Evolutionary conservation across 164 flowering plant genomes (phyloP), one percentile per base, ranked within the genome.

Genomic region (Kalanchoe fedtschenkoi): DNA sequence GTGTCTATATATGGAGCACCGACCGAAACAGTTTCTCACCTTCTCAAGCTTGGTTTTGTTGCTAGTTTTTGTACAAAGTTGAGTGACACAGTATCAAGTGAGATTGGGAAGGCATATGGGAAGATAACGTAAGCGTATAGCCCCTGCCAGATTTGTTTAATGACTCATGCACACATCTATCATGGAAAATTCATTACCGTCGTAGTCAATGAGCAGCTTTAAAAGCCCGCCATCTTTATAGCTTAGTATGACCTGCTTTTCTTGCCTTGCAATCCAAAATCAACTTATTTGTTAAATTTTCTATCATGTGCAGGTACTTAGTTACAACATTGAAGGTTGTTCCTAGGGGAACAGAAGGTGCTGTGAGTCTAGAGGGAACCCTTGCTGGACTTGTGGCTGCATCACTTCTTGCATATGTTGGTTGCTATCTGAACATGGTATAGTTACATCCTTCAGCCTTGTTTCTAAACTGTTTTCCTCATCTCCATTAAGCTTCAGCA

Each of bases 1-100:
- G 78, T 89, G 42, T 81, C 87, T n/a, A 87, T 95, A 51, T 75
- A 63, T 72, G 88, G 88, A 57, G 73, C 79, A 1, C 95, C 95
- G 19, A 96, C 95, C 7, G 55, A 56, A 15, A 76, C 83, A 34
- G 72, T 75, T 69, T 62, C 78, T 43, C 79, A 59, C 34, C 79
- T 93, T 33, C 88, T 86, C 89, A 72, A 63, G 68, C 96, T 93
- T 30, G 99, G 91, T 0, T 93, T 93, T 77, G 88, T 88, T 60
- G 91, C 97, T 37, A 93, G 97, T 74, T 93, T 88, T 67, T 93
- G 99, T 69, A 93, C 99, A 30, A 93, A 93, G 71, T 72, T 93
- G 70, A 90, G 95, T 69, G 99, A 93, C 70, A 90, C 99, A 0
- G 89, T 87, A 68, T 93, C 99, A 15, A 93, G 96, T 71, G 97